A percentile compares a stretch with the other conserved stretches of the same genome.
phyloP scores from a whole-genome alignment of 1,284 basidiomycete species.

The Puccinia brachypodii region DNA sequence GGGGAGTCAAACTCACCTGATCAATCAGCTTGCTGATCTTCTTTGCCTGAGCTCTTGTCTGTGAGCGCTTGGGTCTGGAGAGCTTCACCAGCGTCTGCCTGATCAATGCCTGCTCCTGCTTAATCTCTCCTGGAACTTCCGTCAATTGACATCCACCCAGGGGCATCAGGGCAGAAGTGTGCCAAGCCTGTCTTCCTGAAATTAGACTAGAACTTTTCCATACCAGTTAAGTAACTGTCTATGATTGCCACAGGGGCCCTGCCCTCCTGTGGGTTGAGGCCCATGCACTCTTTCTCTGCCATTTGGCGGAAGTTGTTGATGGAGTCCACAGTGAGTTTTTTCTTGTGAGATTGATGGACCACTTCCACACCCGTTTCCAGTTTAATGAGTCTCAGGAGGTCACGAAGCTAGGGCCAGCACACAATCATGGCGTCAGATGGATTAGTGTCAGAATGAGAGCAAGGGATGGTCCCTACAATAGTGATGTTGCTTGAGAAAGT shows the following conservation, averaged over 20 bases:
- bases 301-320: not conserved
- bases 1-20: too few species aligned
- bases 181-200: not conserved
- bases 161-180: not conserved
- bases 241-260: not conserved
- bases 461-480: not conserved
- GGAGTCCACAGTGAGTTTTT: not conserved
- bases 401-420: not conserved
- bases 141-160: not conserved
- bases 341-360: not conserved
- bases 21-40: too few species aligned
- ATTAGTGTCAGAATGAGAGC: not conserved
- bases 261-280: not conserved
- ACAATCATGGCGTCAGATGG: not conserved
- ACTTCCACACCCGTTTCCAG: not conserved
- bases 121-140: not conserved
- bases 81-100: not conserved
- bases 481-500: conserved; percentile 7
- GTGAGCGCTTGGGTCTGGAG: too few species aligned
- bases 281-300: not conserved
- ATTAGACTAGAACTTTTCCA: not conserved
- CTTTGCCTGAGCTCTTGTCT: too few species aligned
- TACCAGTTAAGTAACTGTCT: not conserved
- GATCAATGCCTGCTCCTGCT: not conserved
- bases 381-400: not conserved